Base-by-base conservation (phyloP, 768 basidiomycete species). In the Trametes cinnabarina region DNA sequence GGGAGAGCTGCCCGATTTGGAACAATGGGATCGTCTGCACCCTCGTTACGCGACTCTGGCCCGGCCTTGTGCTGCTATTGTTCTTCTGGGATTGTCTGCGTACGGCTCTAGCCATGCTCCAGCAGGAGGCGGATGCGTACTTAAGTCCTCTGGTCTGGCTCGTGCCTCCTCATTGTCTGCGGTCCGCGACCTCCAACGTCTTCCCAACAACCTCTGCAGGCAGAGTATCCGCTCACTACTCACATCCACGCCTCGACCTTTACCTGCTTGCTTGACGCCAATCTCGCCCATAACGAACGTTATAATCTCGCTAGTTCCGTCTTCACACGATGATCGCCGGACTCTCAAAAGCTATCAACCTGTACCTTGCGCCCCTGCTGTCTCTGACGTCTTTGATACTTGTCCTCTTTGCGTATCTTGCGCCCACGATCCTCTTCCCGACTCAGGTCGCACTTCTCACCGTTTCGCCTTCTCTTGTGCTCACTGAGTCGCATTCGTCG, bases 291-390 rank as follows among this genome's bases (percentile, higher is more conserved):
- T 44, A 28, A 41, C 40, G 40, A 32, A 32, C 30, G 7, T 43
- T 10, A 40, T 30, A n/a, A n/a, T n/a, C n/a, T 46, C 17, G 25
- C 28, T 48, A 12, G 8, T 15, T 44, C 14, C 12, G 12, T 12
- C 48, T 26, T 37, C 30, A 47, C 65, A 76, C 50, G 65, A 92
- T 91, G 90, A 84, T 92, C 66, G 74, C 83, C 59, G 80, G 82
- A 63, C 77, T 90, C 40, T 86, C 88, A 14, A 90, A 85, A 77
- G 80, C 81, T 54, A 74, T 83, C 63, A 84, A 81, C 51, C 75
- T 88, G 51, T 90, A 86, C 67, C 77, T 92, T 50, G 79, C 88
- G 2, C 87, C 88, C 22, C 22, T 88, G 4, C 73, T 92, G 47
- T 79, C 82, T 59, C 73, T 91, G 41, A 83, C 88, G 4, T 81